Percentiles rank a stretch among this genome's conserved stretches.
These are phyloP conservation scores for Mangifera indica DNA, from an alignment of 345 rosid genomes.

Conservation along the genomic window DNA sequence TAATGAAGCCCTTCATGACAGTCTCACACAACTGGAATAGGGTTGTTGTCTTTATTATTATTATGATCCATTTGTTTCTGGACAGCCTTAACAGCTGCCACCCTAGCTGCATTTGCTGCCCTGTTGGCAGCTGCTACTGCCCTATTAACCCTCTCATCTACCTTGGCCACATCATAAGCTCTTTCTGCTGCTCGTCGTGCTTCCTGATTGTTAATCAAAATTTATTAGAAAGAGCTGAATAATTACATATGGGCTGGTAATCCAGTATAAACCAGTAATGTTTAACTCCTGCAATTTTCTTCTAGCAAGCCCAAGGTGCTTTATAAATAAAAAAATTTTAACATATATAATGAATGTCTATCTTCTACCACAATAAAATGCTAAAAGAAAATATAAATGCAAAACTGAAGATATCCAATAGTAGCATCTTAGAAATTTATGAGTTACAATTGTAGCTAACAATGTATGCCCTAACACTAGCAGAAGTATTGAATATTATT, in stretches of 20 bases:
- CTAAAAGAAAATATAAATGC: not conserved
- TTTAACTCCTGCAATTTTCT: not conserved
- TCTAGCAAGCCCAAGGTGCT: not conserved
- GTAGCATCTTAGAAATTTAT: not conserved
- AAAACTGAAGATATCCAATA: not conserved
- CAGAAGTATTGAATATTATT: not conserved
- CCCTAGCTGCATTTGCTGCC: conserved; percentile 90
- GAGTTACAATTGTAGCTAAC: not conserved
- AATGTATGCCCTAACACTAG: not conserved
- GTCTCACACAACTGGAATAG: conserved; percentile 45
- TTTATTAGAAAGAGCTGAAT: not conserved
- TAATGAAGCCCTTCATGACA: not conserved
- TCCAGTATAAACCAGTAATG: not conserved
- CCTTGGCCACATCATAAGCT: conserved; percentile 86
- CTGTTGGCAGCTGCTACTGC: conserved; percentile 86
- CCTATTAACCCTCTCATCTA: conserved; percentile 84
- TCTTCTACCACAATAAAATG: not conserved
- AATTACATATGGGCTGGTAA: not conserved
- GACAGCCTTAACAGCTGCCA: conserved; percentile 79
- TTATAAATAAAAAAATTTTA: not conserved
- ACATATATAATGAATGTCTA: not conserved
- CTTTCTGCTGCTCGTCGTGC: conserved; percentile 79
- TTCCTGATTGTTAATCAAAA: conserved; percentile 50
- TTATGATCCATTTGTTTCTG: conserved; percentile 65
- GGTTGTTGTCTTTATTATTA: conserved; percentile 41